Evolutionary conservation across 768 basidiomycete species (phyloP), one percentile per base, ranked within the genome.

Genomic region (Lyophyllum semitale): DNA sequence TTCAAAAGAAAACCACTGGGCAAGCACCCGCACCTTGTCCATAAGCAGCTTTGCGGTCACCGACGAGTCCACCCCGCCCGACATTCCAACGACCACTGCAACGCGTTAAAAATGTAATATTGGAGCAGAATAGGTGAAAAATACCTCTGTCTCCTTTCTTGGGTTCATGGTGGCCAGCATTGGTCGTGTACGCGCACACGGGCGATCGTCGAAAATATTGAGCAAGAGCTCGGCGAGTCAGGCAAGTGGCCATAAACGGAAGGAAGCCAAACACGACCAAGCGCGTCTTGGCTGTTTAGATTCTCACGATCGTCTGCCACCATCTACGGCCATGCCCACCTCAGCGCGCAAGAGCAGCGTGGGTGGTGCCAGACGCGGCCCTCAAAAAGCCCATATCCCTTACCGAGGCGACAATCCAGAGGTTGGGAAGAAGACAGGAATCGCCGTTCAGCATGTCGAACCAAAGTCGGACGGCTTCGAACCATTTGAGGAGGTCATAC

Each of bases 31-130:
- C 17, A 89, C 92, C 66, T 88, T 71, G 41, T 87, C 80, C 13
- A 87, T 77, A 20, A 97, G 73, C 8, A 97, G 71, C 54, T 80
- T 77, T n/a, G 95, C 91, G 1, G 91, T 76, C 11, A 96, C 93
- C 2, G 92, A 93, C 4, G 94, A 96, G 68, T 98, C 95, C 12
- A 98, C 95, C 3, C 95, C 95, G 25, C 95, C 95, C 0, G 93
- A 95, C 91, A 97, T 95, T 20, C 91, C 93, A 8, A 96, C 84
- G 6, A 91, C 83, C 44, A 98, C 95, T 95, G 59, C 6, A 38
- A 44, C 20, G 9, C 38, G 26, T 30, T n/a, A 12, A 33, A 26
- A 8, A 46, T 32, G 22, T 17, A n/a, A 38, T 12, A 18, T 17
- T 26, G 8, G 9, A 4, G 6, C 18, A 27, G 11, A 40, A 17